Base-by-base conservation (phyloP, 352 stramenopile genomes). In the Pilasporangium apinafurcum region DNA sequence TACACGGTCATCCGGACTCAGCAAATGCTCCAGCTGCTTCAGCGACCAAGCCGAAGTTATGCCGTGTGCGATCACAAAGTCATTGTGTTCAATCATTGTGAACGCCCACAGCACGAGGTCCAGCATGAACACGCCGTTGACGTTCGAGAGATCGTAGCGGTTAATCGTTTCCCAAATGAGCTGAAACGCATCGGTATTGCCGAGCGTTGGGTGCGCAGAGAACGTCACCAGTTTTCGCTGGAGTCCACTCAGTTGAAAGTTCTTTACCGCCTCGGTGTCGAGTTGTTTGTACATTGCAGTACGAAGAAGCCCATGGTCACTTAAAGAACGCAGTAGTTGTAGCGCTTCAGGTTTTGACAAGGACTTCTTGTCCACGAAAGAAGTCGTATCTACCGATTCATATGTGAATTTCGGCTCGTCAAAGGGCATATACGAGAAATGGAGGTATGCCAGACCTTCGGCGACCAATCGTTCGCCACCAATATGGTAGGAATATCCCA, bases 91-190 rank as follows among this genome's bases (percentile, higher is more conserved):
- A 12, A 74, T 24, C 55, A 65, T 67, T 5, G 47, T 41, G 31
- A 63, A 74, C 21, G 69, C 38, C 62, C 62, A 74, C 29, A 74
- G 27, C 5, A 64, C 42, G 6, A 70, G 28, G 13, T 74, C 62
- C 20, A 74, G 36, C 5, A 52, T 59, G 39, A 46, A 27, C 4
- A 16, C 37, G 38, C 62, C 59, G 41, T 64, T 32, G 13, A 74
- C 53, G 10, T 34, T 13, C 1, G 50, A 37, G 27, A 68, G 56
- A 44, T 72, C 54, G 32, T 58, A 61, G 31, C 34, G 36, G 9
- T 70, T 50, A 12, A 74, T 17, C 0, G 49, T 37, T 5, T 36
- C 31, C 45, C 46, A 57, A 37, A 74, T 61, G 26, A 56, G 30
- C 9, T 48, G 27, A 27, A 70, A 69, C 5, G 62, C 62, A 10